Conservation (phyloP, 306 rosid genomes). For the Albizia julibrissin region DNA sequence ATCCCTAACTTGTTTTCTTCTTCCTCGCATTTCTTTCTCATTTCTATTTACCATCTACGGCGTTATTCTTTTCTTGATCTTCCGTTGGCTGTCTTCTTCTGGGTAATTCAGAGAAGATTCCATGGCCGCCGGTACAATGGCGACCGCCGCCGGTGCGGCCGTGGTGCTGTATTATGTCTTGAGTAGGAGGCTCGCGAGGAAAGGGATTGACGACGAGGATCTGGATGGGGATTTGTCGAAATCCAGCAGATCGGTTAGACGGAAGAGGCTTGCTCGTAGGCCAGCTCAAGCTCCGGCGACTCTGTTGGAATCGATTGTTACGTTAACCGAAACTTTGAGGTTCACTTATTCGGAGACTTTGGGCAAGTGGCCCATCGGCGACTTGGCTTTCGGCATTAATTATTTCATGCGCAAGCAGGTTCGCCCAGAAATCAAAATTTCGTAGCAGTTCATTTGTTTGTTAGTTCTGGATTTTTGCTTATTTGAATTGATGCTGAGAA, state of each 20-base stretch:
- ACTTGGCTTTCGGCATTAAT: slow-evolving; percentile 96
- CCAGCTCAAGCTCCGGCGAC: slow-evolving; percentile 98
- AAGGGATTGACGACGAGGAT: slow-evolving; percentile 49
- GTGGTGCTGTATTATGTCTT: slow-evolving; percentile 66
- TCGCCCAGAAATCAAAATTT: not conserved
- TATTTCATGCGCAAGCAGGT: slow-evolving; percentile 95
- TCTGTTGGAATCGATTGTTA: slow-evolving; percentile 73
- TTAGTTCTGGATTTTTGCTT: not conserved
- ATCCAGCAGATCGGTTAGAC: slow-evolving; percentile 62
- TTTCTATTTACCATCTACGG: not conserved
- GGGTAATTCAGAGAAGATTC: slow-evolving; percentile 1
- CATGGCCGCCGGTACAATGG: slow-evolving; percentile 97
- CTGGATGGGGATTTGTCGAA: slow-evolving; percentile 53
- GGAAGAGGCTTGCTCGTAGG: slow-evolving; percentile 69
- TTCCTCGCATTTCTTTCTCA: not conserved
- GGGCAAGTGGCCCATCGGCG: slow-evolving; percentile 98
- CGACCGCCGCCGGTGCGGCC: slow-evolving; percentile 92
- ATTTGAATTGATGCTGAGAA: not conserved
- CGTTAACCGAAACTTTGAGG: slow-evolving; percentile 84
- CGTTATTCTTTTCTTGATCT: slow-evolving; percentile 3
- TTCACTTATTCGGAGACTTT: slow-evolving; percentile 87
- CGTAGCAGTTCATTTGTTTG: not conserved
- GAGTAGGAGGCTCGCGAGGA: slow-evolving; percentile 51
- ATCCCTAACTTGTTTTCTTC: not conserved
- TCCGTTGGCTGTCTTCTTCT: not conserved